These are phyloP conservation scores for Begonia peltatifolia DNA, from an alignment of 306 rosid genomes.

Conservation along the genomic window DNA sequence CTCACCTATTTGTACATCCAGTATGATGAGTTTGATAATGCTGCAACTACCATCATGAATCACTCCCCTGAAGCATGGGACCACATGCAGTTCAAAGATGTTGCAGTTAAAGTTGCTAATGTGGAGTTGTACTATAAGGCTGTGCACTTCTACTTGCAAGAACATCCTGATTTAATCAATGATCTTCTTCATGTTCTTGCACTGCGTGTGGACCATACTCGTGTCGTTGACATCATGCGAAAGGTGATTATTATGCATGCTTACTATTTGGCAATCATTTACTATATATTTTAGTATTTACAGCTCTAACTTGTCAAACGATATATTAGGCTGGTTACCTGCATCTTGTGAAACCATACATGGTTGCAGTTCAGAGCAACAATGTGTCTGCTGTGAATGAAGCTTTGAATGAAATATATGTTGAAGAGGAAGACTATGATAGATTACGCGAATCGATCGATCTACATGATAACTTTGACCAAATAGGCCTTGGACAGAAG, in stretches of 20 bases:
- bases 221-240: conserved; percentile 97
- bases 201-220: conserved; percentile 95
- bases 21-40: conserved; percentile 97
- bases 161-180: conserved; percentile 94
- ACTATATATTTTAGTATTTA: no score
- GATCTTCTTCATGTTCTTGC: conserved; percentile 97
- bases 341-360: conserved; percentile 95
- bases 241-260: conserved; percentile 32
- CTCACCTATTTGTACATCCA: conserved; percentile 93
- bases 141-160: conserved; percentile 97
- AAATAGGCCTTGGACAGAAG: conserved; percentile 97
- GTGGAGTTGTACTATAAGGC: conserved; percentile 95
- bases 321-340: conserved; percentile 80
- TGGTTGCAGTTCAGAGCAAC: conserved; percentile 99
- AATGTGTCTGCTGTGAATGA: conserved; percentile 97
- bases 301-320: not conserved
- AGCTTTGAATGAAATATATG: conserved; percentile 91
- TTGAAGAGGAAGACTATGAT: conserved; percentile 98
- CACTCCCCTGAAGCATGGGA: conserved; percentile 99
- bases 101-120: conserved; percentile 82
- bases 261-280: no score
- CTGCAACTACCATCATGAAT: conserved; percentile 97
- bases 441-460: conserved; percentile 97
- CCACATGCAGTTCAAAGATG: conserved; percentile 98
- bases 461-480: conserved; percentile 93